Percentiles rank a stretch among this genome's conserved stretches.
These are phyloP conservation scores for Capronia coronata DNA, from an alignment of 2,329 filamentous ascomycete genomes.

Conservation along the genomic window DNA sequence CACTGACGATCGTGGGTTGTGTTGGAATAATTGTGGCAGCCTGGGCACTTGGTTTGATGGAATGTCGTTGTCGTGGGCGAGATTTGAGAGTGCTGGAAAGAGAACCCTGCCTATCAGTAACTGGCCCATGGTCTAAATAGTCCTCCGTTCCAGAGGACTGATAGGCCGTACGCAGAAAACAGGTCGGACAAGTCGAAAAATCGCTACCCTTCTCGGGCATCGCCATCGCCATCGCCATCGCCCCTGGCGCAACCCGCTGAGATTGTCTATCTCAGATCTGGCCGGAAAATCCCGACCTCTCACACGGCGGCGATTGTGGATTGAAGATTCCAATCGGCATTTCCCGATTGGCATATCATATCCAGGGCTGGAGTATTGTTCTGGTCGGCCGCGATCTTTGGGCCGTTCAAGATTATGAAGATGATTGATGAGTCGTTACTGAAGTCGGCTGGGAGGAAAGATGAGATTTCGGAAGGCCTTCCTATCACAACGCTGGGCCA, in stretches of 20 bases:
- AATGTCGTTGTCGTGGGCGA: background rate
- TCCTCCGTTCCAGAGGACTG: too few species aligned
- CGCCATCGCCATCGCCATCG: too few species aligned
- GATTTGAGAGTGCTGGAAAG: too few species aligned
- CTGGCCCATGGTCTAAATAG: too few species aligned
- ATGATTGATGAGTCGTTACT: background rate
- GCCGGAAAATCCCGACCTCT: slow-evolving; percentile 1
- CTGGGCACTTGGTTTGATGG: background rate
- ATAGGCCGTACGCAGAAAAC: too few species aligned
- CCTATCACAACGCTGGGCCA: background rate
- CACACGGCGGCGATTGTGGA: slow-evolving; percentile 1
- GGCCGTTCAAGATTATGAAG: background rate
- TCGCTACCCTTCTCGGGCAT: too few species aligned
- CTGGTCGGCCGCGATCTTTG: background rate
- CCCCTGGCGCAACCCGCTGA: too few species aligned
- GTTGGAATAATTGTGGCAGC: background rate
- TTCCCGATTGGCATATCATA: background rate
- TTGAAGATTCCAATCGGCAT: slow-evolving; percentile 2
- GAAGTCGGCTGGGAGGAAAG: background rate
- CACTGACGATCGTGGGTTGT: background rate
- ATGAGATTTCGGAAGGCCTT: background rate
- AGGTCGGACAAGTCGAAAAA: too few species aligned
- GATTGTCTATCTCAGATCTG: background rate
- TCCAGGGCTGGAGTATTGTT: background rate
- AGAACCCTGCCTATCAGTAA: too few species aligned